phyloP scores from a whole-genome alignment of 129 eudicot species.

The Deinandra increscens region DNA sequence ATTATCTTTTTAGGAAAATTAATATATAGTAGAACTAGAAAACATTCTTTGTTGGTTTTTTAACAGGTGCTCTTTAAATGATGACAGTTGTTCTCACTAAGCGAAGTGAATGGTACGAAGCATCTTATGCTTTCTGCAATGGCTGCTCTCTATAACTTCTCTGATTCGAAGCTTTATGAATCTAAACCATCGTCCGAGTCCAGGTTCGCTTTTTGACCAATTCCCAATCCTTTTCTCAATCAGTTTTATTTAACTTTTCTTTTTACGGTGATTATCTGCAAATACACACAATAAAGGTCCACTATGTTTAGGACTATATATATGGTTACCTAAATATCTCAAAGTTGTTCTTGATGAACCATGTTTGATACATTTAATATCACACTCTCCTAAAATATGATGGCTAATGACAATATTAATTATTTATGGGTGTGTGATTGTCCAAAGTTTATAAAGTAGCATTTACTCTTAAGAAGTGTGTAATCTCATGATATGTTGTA shows the following conservation, averaged over 20 bases:
- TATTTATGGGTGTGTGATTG: too few species aligned
- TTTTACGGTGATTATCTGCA: too few species aligned
- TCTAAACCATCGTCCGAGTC: background rate
- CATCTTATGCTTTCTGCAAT: constrained; percentile 14
- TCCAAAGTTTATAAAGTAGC: too few species aligned
- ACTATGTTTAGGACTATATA: too few species aligned
- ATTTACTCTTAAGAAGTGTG: background rate
- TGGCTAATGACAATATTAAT: too few species aligned
- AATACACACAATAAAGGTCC: too few species aligned
- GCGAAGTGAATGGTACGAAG: background rate
- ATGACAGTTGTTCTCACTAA: background rate
- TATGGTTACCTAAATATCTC: too few species aligned
- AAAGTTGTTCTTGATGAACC: too few species aligned
- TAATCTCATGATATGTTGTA: background rate
- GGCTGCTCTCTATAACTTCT: background rate
- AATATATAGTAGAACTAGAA: background rate
- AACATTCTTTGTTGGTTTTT: too few species aligned
- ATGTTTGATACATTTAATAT: too few species aligned
- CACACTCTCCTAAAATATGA: too few species aligned
- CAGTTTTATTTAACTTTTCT: too few species aligned
- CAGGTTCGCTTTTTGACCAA: background rate
- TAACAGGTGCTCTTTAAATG: background rate
- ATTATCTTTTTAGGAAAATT: background rate
- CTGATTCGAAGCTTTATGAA: background rate
- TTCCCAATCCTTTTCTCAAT: background rate